Percentiles rank a stretch among this genome's conserved stretches.
phyloP scores from a whole-genome alignment of 1,139 yeast species.

The Geotrichum phurueaensis region DNA sequence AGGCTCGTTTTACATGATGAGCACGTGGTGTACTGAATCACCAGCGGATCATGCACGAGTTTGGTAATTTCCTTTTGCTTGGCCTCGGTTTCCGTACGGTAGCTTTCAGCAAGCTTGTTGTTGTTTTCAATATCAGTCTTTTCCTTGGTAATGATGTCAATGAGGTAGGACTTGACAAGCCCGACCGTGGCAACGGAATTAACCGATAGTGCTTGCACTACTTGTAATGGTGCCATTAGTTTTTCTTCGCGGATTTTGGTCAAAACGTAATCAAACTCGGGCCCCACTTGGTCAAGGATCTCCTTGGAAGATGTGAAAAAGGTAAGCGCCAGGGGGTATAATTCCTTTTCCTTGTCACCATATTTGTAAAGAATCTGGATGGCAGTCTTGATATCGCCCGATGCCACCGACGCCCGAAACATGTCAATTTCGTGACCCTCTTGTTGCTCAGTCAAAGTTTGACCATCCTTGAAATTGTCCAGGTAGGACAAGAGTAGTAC shows the following conservation, averaged over 20 bases:
- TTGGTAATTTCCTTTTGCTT: slow-evolving; percentile 51
- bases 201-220: slow-evolving; percentile 60
- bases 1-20: slow-evolving; percentile 61
- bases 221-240: slow-evolving; percentile 67
- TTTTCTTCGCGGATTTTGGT: slow-evolving; percentile 48
- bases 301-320: slow-evolving; percentile 57
- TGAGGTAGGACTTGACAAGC: slow-evolving; percentile 60
- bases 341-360: slow-evolving; percentile 57
- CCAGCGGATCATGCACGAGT: slow-evolving; percentile 49
- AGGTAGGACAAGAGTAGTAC: slow-evolving; percentile 63
- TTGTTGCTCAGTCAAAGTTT: slow-evolving; percentile 30
- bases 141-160: slow-evolving; percentile 56
- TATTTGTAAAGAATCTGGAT: slow-evolving; percentile 51
- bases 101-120: slow-evolving; percentile 58
- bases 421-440: slow-evolving; percentile 56
- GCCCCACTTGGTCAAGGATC: slow-evolving; percentile 50
- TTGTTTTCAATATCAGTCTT: slow-evolving; percentile 65
- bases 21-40: slow-evolving; percentile 67
- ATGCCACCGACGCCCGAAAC: slow-evolving; percentile 57
- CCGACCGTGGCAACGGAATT: slow-evolving; percentile 70
- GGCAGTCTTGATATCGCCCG: slow-evolving; percentile 54
- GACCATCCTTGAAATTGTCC: slow-evolving; percentile 26
- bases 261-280: slow-evolving; percentile 48
- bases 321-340: slow-evolving; percentile 60
- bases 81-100: slow-evolving; percentile 58